Base-by-base conservation (phyloP, 495 filamentous ascomycete genomes). In the Daldinia childiae region DNA sequence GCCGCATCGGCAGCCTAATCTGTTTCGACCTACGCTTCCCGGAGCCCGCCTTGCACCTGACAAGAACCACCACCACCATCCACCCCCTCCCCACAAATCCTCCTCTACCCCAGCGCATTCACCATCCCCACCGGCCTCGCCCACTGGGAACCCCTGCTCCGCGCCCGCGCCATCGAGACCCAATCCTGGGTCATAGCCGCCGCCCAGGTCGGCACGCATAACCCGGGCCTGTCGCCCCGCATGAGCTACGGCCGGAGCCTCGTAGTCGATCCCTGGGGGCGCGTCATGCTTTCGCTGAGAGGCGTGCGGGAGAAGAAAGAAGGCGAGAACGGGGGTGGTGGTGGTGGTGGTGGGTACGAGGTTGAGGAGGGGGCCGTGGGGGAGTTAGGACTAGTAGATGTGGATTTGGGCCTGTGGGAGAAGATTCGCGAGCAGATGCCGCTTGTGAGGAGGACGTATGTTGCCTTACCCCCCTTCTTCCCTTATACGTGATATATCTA, bases 11-110 rank as follows among this genome's bases (percentile, higher is more conserved):
- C 4, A 76, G 91, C 24, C 83, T 89, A 24, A 96, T 97, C 26
- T 98, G 95, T 77, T 98, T 97, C 77, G 95, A 98, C 81, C 86
- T 94, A 41, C 91, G 95, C 0, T 98, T 97, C 71, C 91, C 94
- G 0, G 93, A 97, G 68, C 87, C 90, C 11, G 85, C 87, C 3
- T 79, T 95, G 14, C 82, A 88, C 5, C 83, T 98, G 17, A 86
- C 85, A 14, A 85, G 87, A 0, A 12, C 48, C 17, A 11, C 43
- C 24, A n/a, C 11, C 21, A 6, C 48, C 51, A 86, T 27, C 60
- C 32, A 3, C 32, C 32, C 12, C 48, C 54, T 3, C 51, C 29
- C 24, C 55, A 19, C 51, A 56, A 17, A 45, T 60, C 58, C 58
- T 98, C 57, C 90, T 93, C 0, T 98, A 92, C 78, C 95, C 95